These are phyloP conservation scores for Mytilinidion resinicola DNA, from an alignment of 495 filamentous ascomycete genomes.

Conservation along the genomic window DNA sequence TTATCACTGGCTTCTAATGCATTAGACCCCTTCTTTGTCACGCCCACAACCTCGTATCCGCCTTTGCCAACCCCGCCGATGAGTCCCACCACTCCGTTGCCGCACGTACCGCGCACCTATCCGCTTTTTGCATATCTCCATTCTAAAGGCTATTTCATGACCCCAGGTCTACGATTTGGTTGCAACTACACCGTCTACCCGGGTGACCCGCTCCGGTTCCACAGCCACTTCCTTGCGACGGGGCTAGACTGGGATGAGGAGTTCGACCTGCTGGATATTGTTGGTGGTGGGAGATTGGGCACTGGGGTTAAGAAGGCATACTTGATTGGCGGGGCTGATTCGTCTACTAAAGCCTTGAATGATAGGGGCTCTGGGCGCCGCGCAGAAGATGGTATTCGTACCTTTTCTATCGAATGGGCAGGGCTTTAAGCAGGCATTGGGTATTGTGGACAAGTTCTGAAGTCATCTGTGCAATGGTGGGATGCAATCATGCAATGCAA, in stretches of 20 bases:
- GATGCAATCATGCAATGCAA: no score
- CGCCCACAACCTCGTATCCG: constrained; percentile 55
- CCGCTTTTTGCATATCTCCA: constrained; percentile 74
- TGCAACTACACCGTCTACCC: constrained; percentile 92
- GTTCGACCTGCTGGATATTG: constrained; percentile 72
- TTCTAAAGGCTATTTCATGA: constrained; percentile 71
- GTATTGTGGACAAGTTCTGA: no score
- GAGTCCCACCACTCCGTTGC: constrained; percentile 31
- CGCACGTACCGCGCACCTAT: constrained; percentile 48
- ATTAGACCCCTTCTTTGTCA: constrained; percentile 42
- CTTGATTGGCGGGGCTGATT: constrained; percentile 63
- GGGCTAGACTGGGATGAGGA: constrained; percentile 79
- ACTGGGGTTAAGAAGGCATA: constrained; percentile 96
- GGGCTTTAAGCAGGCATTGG: constrained; percentile 10
- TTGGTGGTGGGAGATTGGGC: constrained; percentile 78
- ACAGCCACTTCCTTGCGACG: constrained; percentile 81
- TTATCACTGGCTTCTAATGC: background rate
- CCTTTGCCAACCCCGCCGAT: constrained; percentile 40
- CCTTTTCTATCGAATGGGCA: constrained; percentile 30
- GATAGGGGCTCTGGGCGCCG: background rate
- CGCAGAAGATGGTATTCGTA: constrained; percentile 6
- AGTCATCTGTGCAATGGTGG: no score
- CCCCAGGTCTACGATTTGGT: constrained; percentile 88
- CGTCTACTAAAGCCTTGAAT: constrained; percentile 3
- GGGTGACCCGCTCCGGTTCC: constrained; percentile 88